phyloP scores from a whole-genome alignment of 2,329 filamentous ascomycete genomes.

The Aspergillus chevalieri region DNA sequence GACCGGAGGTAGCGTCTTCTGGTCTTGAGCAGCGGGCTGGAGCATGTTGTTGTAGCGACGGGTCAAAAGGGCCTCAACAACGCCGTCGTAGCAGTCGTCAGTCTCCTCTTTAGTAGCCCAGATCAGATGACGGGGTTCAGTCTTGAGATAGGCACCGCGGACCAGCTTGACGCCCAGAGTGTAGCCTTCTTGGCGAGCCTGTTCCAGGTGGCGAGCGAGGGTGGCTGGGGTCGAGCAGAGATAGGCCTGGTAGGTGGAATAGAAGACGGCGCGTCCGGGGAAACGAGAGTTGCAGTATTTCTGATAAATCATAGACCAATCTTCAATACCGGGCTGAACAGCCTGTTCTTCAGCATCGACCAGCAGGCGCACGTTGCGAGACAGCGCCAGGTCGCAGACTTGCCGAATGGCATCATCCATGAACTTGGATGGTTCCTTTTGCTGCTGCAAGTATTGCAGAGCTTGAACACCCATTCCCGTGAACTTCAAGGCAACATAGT shows the following conservation, averaged over 20 bases:
- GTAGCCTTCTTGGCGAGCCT: slow-evolving; percentile 44
- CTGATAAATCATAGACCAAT: slow-evolving; percentile 50
- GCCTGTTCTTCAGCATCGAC: slow-evolving; percentile 52
- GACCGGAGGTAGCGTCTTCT: slow-evolving; percentile 35
- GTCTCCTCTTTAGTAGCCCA: slow-evolving; percentile 45
- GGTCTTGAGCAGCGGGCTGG: slow-evolving; percentile 35
- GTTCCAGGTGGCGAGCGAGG: slow-evolving; percentile 40
- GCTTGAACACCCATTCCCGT: slow-evolving; percentile 45
- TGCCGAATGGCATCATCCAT: slow-evolving; percentile 39
- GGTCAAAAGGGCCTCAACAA: slow-evolving; percentile 49
- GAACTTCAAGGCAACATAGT: slow-evolving; percentile 49
- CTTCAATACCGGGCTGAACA: slow-evolving; percentile 47
- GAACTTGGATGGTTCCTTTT: slow-evolving; percentile 33
- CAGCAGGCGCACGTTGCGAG: slow-evolving; percentile 41
- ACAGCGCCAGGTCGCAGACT: slow-evolving; percentile 39
- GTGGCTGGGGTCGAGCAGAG: slow-evolving; percentile 44
- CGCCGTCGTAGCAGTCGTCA: slow-evolving; percentile 50
- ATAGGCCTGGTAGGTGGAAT: slow-evolving; percentile 50
- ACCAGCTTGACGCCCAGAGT: slow-evolving; percentile 49
- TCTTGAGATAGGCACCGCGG: slow-evolving; percentile 49
- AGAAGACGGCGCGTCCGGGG: slow-evolving; percentile 47
- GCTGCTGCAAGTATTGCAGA: slow-evolving; percentile 35
- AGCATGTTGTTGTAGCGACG: slow-evolving; percentile 56
- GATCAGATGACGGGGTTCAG: slow-evolving; percentile 41
- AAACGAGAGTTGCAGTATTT: slow-evolving; percentile 45